Conservation (phyloP, 1,284 basidiomycete species). For the Ganoderma sinense region DNA sequence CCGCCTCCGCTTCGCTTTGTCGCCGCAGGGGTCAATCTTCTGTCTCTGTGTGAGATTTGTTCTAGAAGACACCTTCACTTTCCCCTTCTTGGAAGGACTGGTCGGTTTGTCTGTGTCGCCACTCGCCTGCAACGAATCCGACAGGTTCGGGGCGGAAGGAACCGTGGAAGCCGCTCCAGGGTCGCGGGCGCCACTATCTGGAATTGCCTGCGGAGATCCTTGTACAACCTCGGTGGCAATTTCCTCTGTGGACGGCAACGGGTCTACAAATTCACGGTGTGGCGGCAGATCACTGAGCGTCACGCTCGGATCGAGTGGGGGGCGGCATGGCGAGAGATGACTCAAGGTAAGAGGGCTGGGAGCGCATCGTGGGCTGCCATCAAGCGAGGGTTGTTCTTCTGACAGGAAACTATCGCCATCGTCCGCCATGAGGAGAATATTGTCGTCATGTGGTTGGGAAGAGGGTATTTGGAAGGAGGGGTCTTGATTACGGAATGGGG, state of each 20-base stretch:
- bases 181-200: background rate
- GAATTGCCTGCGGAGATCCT: background rate
- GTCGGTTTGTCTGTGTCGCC: background rate
- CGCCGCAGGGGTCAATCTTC: slow-evolving; percentile 21
- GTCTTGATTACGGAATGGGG: slow-evolving; percentile 33
- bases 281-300: slow-evolving; percentile 3
- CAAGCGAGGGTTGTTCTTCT: slow-evolving; percentile 18
- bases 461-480: slow-evolving; percentile 35
- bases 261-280: background rate
- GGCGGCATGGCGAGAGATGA: slow-evolving; percentile 25
- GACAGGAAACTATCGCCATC: slow-evolving; percentile 24
- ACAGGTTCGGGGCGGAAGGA: slow-evolving; percentile 5
- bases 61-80: slow-evolving; percentile 19
- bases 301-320: slow-evolving; percentile 9
- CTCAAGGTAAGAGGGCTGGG: slow-evolving; percentile 27
- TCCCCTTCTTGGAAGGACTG: slow-evolving; percentile 21
- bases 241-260: background rate
- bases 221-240: background rate
- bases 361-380: slow-evolving; percentile 9
- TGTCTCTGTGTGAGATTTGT: slow-evolving; percentile 13
- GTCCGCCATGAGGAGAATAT: slow-evolving; percentile 30
- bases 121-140: slow-evolving; percentile 4
- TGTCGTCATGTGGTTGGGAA: slow-evolving; percentile 6
- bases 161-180: background rate
- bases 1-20: slow-evolving; percentile 28